phyloP scores from a whole-genome alignment of 257 asterid species.

The Buddleja alternifolia region DNA sequence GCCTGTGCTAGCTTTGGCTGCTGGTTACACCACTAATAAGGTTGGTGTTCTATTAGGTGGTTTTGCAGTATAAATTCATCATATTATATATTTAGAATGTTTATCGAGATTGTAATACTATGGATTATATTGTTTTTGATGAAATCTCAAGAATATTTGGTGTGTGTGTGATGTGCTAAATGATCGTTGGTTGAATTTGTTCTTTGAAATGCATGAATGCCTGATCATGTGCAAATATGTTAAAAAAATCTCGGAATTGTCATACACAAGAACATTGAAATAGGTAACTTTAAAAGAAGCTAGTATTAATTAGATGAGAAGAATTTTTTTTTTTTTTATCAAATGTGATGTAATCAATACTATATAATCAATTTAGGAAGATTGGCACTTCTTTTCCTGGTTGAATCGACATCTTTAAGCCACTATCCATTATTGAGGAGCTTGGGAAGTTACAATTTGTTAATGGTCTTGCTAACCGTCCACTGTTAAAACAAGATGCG shows the following conservation, averaged over 20 bases:
- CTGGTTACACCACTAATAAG: conserved; percentile 95
- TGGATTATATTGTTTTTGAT: too few species aligned
- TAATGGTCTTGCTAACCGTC: background rate
- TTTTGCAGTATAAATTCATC: background rate
- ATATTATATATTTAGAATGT: too few species aligned
- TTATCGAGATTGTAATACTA: too few species aligned
- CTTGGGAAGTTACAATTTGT: background rate
- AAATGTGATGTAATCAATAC: background rate
- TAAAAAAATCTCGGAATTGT: background rate
- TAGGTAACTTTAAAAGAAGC: background rate
- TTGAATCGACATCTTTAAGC: background rate
- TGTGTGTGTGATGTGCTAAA: background rate
- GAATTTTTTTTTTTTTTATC: background rate
- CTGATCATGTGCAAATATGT: conserved; percentile 4
- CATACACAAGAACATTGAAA: background rate
- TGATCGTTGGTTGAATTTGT: background rate
- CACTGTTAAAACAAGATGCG: background rate
- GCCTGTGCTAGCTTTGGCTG: conserved; percentile 98
- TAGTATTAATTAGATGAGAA: too few species aligned
- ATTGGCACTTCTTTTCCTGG: background rate
- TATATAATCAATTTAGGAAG: background rate
- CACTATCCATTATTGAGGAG: background rate
- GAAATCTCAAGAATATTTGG: too few species aligned
- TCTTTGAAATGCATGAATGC: background rate
- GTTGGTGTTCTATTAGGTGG: conserved; percentile 43